phyloP scores from a whole-genome alignment of 164 flowering plant genomes.

The Malania oleifera region DNA sequence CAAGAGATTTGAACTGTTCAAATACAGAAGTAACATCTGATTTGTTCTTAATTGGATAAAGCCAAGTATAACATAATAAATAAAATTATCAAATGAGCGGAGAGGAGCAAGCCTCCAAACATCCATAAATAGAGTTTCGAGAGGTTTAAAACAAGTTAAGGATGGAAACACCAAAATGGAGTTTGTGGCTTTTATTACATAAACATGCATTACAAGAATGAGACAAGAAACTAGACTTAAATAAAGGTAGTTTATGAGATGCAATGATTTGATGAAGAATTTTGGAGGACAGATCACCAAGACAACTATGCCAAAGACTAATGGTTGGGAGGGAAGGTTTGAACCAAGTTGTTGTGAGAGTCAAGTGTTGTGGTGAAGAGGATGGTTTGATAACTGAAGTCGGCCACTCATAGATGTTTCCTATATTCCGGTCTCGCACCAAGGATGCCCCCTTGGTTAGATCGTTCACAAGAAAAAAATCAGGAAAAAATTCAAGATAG shows the following conservation, averaged over 20 bases:
- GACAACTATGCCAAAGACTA: neutral
- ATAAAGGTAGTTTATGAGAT: conserved; percentile 4
- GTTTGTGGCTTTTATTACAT: no score
- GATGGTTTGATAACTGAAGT: neutral
- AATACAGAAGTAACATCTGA: neutral
- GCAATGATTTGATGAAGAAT: neutral
- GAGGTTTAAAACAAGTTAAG: neutral
- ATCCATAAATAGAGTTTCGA: neutral
- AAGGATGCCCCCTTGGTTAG: neutral
- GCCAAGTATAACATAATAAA: neutral
- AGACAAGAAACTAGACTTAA: neutral
- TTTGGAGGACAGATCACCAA: conserved; percentile 1
- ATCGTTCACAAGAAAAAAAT: neutral
- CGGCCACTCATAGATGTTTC: neutral
- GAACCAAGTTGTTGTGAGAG: neutral
- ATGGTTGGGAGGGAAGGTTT: neutral
- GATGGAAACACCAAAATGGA: neutral
- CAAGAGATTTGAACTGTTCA: conserved; percentile 1
- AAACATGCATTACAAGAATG: neutral
- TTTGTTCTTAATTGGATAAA: neutral
- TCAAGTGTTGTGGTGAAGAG: neutral
- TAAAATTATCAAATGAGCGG: neutral
- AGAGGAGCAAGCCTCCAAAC: neutral
- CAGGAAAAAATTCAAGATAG: neutral
- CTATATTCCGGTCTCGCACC: neutral